phyloP scores from a whole-genome alignment of 2,329 filamentous ascomycete species.

The Microdochium paspali region DNA sequence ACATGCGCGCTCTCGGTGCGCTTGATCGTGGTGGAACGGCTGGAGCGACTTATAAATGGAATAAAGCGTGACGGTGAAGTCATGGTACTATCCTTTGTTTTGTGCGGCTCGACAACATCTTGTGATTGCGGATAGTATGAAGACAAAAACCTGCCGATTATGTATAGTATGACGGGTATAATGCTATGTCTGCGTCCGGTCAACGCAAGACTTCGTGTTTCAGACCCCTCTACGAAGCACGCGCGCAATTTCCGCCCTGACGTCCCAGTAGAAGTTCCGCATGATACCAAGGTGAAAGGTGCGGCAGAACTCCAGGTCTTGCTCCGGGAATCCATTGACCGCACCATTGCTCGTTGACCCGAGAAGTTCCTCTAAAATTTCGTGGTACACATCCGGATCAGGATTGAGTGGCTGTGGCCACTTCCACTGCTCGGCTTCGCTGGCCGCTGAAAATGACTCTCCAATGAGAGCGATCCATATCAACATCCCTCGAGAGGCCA shows the following conservation, averaged over 20 bases:
- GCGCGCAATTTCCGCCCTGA: not conserved
- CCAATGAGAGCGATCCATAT: not conserved
- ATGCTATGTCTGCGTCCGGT: no score
- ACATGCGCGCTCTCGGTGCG: conserved; percentile 44
- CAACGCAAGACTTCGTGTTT: no score
- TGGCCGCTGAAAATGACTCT: not conserved
- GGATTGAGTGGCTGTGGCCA: not conserved
- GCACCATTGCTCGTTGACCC: not conserved
- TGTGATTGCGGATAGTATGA: not conserved
- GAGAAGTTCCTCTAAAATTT: not conserved
- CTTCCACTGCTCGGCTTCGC: not conserved
- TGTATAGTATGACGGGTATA: no score
- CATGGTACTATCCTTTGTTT: no score
- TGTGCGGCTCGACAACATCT: no score
- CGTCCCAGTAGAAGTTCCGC: not conserved
- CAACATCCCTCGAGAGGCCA: not conserved
- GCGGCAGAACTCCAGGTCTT: not conserved
- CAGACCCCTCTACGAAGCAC: not conserved
- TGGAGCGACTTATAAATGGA: not conserved
- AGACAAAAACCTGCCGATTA: no score
- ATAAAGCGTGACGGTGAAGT: not conserved
- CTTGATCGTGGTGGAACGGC: conserved; percentile 38
- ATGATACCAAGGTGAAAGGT: not conserved
- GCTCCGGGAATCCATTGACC: not conserved
- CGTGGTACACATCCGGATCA: not conserved